Percentiles rank a stretch among this genome's conserved stretches.
phyloP scores from a whole-genome alignment of 2,329 filamentous ascomycete genomes.

The Cadophora luteo-olivacea region DNA sequence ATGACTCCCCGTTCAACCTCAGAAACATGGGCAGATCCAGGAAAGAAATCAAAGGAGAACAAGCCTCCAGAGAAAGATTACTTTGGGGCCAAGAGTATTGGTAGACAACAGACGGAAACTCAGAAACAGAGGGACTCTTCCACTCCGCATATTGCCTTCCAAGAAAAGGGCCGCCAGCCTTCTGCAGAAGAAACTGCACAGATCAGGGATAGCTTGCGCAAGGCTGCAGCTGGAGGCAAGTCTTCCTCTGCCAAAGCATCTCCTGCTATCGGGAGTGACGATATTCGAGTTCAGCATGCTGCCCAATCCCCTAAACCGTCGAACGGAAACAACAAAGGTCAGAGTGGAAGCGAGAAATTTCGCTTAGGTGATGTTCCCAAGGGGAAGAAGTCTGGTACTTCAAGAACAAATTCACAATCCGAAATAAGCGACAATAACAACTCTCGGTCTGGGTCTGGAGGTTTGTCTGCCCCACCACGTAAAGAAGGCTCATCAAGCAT shows the following conservation, averaged over 20 bases:
- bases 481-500: constrained; percentile 34
- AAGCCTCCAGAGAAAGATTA: constrained; percentile 59
- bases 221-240: constrained; percentile 39
- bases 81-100: constrained; percentile 56
- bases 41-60: constrained; percentile 47
- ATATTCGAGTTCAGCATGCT: constrained; percentile 41
- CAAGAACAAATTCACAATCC: constrained; percentile 46
- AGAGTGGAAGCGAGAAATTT: constrained; percentile 63
- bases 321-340: constrained; percentile 46
- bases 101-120: constrained; percentile 48
- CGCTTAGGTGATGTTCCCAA: constrained; percentile 83
- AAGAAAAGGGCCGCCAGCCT: constrained; percentile 76
- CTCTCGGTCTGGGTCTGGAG: constrained; percentile 48
- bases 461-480: constrained; percentile 34
- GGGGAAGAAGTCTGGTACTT: constrained; percentile 57
- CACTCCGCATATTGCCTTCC: constrained; percentile 90
- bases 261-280: constrained; percentile 38
- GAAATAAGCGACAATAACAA: constrained; percentile 44
- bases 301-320: constrained; percentile 34
- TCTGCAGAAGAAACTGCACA: constrained; percentile 64
- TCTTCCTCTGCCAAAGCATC: constrained; percentile 35
- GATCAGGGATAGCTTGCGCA: constrained; percentile 55
- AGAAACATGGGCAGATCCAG: constrained; percentile 53
- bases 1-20: constrained; percentile 61
- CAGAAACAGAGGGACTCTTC: constrained; percentile 52